Conservation (phyloP, 1,284 basidiomycete species). For the Heterobasidion occidentale region DNA sequence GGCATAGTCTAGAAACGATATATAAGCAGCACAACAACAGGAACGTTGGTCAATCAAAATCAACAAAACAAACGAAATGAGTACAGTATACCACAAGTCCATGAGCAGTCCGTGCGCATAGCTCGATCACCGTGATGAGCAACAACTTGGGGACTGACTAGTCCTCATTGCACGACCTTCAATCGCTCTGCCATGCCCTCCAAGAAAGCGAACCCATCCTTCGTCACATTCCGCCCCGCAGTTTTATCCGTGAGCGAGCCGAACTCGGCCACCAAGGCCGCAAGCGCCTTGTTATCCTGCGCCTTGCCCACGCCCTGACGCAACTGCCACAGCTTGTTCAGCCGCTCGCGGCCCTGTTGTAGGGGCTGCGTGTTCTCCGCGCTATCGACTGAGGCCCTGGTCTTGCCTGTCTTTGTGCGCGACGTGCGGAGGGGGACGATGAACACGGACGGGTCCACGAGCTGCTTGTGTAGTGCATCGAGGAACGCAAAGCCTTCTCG, state of each 20-base stretch:
- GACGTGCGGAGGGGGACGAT: conserved; percentile 41
- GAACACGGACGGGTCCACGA: conserved; percentile 56
- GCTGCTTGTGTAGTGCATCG: conserved; percentile 58
- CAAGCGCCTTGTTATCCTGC: conserved; percentile 45
- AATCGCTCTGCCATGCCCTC: conserved; percentile 49
- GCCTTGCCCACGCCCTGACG: conserved; percentile 43
- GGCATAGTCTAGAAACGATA: too few species aligned
- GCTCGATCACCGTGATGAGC: neutral
- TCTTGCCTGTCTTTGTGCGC: conserved; percentile 32
- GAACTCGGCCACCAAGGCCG: conserved; percentile 58
- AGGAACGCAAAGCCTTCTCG: conserved; percentile 65
- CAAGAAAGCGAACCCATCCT: conserved; percentile 68
- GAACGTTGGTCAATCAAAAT: too few species aligned
- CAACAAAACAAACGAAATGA: too few species aligned
- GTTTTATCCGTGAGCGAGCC: conserved; percentile 56
- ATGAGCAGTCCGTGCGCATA: neutral
- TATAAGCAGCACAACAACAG: too few species aligned
- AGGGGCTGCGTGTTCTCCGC: neutral
- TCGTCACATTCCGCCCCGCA: conserved; percentile 60
- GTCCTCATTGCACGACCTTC: neutral
- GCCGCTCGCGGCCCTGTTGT: conserved; percentile 32
- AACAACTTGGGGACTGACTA: too few species aligned
- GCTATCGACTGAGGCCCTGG: conserved; percentile 9
- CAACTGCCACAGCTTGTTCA: conserved; percentile 49
- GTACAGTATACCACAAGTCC: neutral